These are phyloP conservation scores for Neofusicoccum kwambonambiense DNA, from an alignment of 2,329 filamentous ascomycete species.

Conservation along the genomic window DNA sequence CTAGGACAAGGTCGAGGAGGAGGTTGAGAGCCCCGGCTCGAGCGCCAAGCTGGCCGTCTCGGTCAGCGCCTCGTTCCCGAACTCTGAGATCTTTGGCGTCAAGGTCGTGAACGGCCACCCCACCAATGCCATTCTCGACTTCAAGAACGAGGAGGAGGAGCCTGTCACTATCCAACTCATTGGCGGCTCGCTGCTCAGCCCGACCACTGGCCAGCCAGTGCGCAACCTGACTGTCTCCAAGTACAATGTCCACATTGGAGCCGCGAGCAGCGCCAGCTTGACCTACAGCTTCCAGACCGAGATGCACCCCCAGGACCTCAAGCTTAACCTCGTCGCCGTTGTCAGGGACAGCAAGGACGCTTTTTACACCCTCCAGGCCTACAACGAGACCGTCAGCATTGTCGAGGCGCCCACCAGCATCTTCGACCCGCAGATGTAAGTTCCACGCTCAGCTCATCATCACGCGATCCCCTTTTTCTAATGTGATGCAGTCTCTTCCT, in stretches of 20 bases:
- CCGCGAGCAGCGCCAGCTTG: conserved; percentile 72
- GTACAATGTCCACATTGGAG: conserved; percentile 71
- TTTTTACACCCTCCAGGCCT: conserved; percentile 74
- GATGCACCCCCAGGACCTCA: conserved; percentile 87
- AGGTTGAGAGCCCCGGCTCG: conserved; percentile 58
- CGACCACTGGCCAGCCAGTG: conserved; percentile 55
- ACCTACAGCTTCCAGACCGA: conserved; percentile 86
- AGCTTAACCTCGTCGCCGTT: conserved; percentile 73
- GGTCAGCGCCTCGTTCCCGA: conserved; percentile 59
- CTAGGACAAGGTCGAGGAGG: conserved; percentile 34
- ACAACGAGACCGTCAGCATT: conserved; percentile 78
- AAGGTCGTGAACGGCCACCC: conserved; percentile 92
- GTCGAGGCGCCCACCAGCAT: conserved; percentile 90
- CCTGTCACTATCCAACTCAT: conserved; percentile 75
- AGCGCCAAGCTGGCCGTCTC: conserved; percentile 58
- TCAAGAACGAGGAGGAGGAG: conserved; percentile 78
- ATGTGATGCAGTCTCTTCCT: conserved; percentile 76
- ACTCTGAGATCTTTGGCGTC: conserved; percentile 82
- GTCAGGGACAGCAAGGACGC: conserved; percentile 65
- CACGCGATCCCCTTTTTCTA: background rate
- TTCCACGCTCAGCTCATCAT: background rate
- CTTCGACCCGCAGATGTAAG: conserved; percentile 94
- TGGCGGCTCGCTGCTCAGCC: conserved; percentile 62
- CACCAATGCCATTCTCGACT: conserved; percentile 76
- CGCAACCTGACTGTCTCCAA: conserved; percentile 80